These are phyloP conservation scores for Neonectria punicea DNA, from an alignment of 2,329 filamentous ascomycete species.

Conservation along the genomic window DNA sequence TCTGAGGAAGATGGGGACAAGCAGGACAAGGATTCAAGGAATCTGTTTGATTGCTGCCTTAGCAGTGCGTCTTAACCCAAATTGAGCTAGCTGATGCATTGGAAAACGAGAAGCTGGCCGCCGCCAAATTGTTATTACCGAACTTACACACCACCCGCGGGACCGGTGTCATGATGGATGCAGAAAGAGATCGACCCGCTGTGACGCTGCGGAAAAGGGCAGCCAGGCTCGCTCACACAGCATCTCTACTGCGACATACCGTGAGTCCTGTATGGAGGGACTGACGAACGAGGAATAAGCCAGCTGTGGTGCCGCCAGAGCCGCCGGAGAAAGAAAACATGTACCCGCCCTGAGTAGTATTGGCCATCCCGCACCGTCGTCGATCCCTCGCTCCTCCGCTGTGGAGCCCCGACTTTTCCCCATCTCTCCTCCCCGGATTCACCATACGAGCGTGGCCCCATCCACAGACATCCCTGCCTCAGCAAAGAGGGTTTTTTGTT, in stretches of 20 bases:
- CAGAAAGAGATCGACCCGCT: not conserved
- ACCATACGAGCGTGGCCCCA: constrained; percentile 9
- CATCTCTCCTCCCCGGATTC: constrained; percentile 2
- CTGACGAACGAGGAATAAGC: not conserved
- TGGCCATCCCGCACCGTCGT: not conserved
- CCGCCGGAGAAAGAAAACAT: not conserved
- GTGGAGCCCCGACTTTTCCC: not conserved
- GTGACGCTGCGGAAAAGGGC: not conserved
- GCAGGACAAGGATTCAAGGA: not conserved
- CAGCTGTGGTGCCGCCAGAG: not conserved
- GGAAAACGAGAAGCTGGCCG: not conserved
- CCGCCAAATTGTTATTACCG: not conserved
- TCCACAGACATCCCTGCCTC: not conserved
- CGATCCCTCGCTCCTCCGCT: constrained; percentile 4
- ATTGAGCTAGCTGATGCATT: not conserved
- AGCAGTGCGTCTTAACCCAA: not conserved
- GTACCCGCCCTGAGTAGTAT: not conserved
- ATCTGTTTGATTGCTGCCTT: not conserved
- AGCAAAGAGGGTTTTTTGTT: not conserved
- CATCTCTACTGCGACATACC: not conserved
- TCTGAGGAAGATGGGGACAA: not conserved
- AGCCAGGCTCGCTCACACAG: not conserved
- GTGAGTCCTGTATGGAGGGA: not conserved
- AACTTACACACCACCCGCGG: not conserved
- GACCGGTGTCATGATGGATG: not conserved